A percentile compares a stretch with the other conserved stretches of the same genome.
Conservation (phyloP, 352 stramenopile species). For the Phytophthora chlamydospora region DNA sequence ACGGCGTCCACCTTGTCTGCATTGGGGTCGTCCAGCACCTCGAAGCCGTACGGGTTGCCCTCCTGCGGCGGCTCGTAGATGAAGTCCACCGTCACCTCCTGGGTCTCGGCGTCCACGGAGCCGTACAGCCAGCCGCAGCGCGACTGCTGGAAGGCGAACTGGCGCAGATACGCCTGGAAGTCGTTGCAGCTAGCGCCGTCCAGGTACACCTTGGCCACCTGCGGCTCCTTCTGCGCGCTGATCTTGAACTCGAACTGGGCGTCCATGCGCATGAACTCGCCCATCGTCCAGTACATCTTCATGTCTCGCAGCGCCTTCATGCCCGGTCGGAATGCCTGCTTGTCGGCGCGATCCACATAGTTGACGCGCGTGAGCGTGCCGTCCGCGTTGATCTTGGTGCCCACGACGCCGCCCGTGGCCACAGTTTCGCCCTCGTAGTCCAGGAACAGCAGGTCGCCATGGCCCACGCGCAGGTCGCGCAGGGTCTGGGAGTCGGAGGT, state of each 20-base stretch:
- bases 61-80: conserved; percentile 97
- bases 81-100: conserved; percentile 93
- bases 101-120: conserved; percentile 83
- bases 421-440: conserved; percentile 78
- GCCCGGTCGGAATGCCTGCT: conserved; percentile 94
- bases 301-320: conserved; percentile 96
- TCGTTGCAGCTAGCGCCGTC: conserved; percentile 89
- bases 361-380: conserved; percentile 79
- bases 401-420: conserved; percentile 48
- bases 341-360: conserved; percentile 75
- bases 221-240: conserved; percentile 90
- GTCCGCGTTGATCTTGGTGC: conserved; percentile 82
- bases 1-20: conserved; percentile 87
- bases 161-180: conserved; percentile 91
- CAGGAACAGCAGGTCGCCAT: conserved; percentile 86
- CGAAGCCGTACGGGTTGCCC: conserved; percentile 88
- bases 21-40: conserved; percentile 93
- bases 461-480: conserved; percentile 56
- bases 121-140: conserved; percentile 96
- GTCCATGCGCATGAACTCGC: conserved; percentile 98
- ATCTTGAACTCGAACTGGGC: conserved; percentile 98
- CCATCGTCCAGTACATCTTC: conserved; percentile 99
- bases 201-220: conserved; percentile 84
- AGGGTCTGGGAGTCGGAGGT: conserved; percentile 63
- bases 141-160: conserved; percentile 94